Evolutionary conservation across 495 filamentous ascomycete genomes (phyloP), one percentile per base, ranked within the genome.

Genomic region (Annulohypoxylon stygium): DNA sequence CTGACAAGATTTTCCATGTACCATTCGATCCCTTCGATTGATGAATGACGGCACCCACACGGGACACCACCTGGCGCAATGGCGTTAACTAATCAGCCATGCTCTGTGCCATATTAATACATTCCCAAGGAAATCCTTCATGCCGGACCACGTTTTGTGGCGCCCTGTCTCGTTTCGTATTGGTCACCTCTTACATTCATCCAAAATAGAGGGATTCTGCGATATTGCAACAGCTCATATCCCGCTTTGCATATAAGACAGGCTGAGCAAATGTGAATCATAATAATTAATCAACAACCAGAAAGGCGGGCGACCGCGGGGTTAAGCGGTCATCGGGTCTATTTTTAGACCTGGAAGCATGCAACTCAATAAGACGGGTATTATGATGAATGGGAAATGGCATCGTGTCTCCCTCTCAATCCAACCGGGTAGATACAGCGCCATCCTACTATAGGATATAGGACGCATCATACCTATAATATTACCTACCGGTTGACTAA

Each of bases 351-450:
- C 4, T 72, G 30, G 53, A n/a, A 64, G 34, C 58, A 68, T 74
- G 71, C 60, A 69, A 66, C 71, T 67, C 70, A 67, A 71, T 68
- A 75, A 67, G 58, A 75, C 72, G 72, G 67, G 64, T 68, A 68
- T 75, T 75, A 67, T 75, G 62, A 70, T 59, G 58, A 63, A 65
- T 48, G 61, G 61, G 45, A 50, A 64, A 70, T 67, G 72, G 67
- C 67, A 63, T 67, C 37, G 37, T 48, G 51, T 69, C 50, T 69
- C 50, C 54, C 34, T 61, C 60, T 43, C 37, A 53, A 57, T 65
- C 60, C 61, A 62, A 70, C 61, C 72, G 72, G 71, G 37, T 67
- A 75, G 67, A 75, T 18, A 70, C 67, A 75, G 59, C 34, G 36
- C 14, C 51, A 68, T 51, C 70, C 48, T 47, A 62, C 58, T 47